These are phyloP conservation scores for Mucor mucedo DNA, from an alignment of 371 early-diverging fungal species.

Conservation along the genomic window DNA sequence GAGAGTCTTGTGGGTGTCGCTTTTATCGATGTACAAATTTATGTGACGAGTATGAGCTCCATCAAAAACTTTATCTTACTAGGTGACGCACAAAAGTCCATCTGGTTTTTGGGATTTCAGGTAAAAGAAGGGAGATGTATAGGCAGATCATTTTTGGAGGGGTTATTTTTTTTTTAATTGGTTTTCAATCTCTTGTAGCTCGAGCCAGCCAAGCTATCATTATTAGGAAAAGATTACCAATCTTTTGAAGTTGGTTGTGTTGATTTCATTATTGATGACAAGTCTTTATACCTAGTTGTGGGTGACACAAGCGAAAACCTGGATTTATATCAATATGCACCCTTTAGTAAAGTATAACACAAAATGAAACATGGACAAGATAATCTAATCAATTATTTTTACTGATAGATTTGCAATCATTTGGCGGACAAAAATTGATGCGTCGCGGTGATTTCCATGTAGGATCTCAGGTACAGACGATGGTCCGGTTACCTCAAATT, in stretches of 20 bases:
- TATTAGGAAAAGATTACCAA: constrained; percentile 91
- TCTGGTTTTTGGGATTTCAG: constrained; percentile 96
- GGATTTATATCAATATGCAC: constrained; percentile 85
- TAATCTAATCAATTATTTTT: background rate
- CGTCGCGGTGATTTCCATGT: constrained; percentile 90
- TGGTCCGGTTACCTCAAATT: constrained; percentile 64
- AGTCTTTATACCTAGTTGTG: constrained; percentile 74
- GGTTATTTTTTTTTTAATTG: background rate
- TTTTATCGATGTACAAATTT: constrained; percentile 95
- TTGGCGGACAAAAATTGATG: constrained; percentile 88
- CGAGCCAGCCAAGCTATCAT: constrained; percentile 88
- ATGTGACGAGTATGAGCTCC: constrained; percentile 80
- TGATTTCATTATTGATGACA: constrained; percentile 82
- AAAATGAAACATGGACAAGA: background rate
- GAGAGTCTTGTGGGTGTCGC: constrained; percentile 93
- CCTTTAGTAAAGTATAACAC: constrained; percentile 65
- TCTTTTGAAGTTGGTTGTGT: constrained; percentile 72
- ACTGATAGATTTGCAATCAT: constrained; percentile 79
- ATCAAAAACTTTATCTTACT: constrained; percentile 92
- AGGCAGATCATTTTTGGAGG: no score
- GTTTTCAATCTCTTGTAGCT: constrained; percentile 56
- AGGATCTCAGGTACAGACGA: constrained; percentile 72
- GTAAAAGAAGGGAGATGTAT: constrained; percentile 32
- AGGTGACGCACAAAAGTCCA: constrained; percentile 92
- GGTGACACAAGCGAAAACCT: constrained; percentile 87